Evolutionary conservation across 495 filamentous ascomycete species (phyloP).

Genomic region (Acidomyces sp.): DNA sequence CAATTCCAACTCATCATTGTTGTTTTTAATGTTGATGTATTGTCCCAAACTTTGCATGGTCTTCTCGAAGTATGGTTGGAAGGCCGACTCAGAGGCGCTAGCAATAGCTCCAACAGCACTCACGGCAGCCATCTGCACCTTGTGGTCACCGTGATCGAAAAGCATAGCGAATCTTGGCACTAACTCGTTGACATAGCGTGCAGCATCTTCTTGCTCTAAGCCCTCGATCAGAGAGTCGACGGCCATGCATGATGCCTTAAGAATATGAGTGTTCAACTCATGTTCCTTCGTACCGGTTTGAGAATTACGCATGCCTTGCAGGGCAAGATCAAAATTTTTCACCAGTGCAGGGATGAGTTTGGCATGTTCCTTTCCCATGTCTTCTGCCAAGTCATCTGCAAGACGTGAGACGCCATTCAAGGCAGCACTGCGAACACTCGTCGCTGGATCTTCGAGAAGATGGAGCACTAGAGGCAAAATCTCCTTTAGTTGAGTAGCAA

Average conservation of each 20-base stretch:
- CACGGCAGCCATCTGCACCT: constrained; percentile 77
- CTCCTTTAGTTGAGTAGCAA: constrained; percentile 72
- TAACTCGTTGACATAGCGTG: constrained; percentile 65
- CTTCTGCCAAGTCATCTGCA: constrained; percentile 84
- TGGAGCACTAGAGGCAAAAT: constrained; percentile 77
- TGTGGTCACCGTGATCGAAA: constrained; percentile 69
- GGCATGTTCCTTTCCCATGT: constrained; percentile 70
- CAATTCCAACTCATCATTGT: constrained; percentile 77
- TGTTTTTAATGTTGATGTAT: constrained; percentile 76
- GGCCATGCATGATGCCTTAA: constrained; percentile 79
- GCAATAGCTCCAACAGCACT: constrained; percentile 85
- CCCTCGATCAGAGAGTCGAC: constrained; percentile 86
- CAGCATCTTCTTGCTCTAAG: constrained; percentile 69
- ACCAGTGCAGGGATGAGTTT: constrained; percentile 70
- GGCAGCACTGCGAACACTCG: constrained; percentile 72
- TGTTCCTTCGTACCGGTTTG: constrained; percentile 32
- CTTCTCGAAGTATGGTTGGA: constrained; percentile 77
- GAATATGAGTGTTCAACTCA: constrained; percentile 66
- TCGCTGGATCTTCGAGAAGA: constrained; percentile 68
- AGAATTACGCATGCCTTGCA: constrained; percentile 26
- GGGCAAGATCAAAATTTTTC: constrained; percentile 70
- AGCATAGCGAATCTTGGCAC: constrained; percentile 72
- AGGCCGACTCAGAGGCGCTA: constrained; percentile 63
- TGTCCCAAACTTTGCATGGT: constrained; percentile 75
- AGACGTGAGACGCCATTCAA: constrained; percentile 75